Conservation (phyloP, 202 grass and related monocot genomes). For the Setaria italica region DNA sequence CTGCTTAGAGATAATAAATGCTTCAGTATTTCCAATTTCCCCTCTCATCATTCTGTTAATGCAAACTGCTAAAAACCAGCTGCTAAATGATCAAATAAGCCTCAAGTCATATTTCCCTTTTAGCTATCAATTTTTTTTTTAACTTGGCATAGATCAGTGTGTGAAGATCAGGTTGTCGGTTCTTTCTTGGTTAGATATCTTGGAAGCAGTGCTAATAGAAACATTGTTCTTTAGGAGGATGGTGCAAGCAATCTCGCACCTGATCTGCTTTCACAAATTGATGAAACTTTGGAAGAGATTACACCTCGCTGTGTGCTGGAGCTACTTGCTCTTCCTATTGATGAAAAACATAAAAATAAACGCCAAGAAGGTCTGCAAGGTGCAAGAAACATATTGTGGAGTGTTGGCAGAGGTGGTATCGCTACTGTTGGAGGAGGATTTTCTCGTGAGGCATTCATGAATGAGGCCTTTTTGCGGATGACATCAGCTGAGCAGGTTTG, state of each 20-base stretch:
- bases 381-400: constrained; percentile 87
- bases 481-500: constrained; percentile 85
- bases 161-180: not conserved
- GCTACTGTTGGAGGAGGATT: constrained; percentile 90
- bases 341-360: constrained; percentile 60
- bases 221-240: constrained; percentile 68
- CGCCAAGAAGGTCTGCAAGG: constrained; percentile 84
- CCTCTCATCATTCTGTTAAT: not conserved
- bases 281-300: constrained; percentile 93
- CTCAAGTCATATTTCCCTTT: not conserved
- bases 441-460: constrained; percentile 88
- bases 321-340: constrained; percentile 84
- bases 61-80: not conserved
- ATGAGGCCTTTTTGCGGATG: constrained; percentile 84
- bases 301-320: constrained; percentile 86
- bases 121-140: constrained; percentile 11
- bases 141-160: constrained; percentile 28
- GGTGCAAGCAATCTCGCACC: constrained; percentile 93
- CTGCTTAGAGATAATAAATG: constrained; percentile 9
- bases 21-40: not conserved
- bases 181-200: constrained; percentile 31
- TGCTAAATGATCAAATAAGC: constrained; percentile 19
- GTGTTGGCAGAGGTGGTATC: constrained; percentile 75
- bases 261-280: constrained; percentile 77
- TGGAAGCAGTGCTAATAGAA: constrained; percentile 40